Conservation (phyloP, 495 filamentous ascomycete species). For the Neurospora cerealis region DNA sequence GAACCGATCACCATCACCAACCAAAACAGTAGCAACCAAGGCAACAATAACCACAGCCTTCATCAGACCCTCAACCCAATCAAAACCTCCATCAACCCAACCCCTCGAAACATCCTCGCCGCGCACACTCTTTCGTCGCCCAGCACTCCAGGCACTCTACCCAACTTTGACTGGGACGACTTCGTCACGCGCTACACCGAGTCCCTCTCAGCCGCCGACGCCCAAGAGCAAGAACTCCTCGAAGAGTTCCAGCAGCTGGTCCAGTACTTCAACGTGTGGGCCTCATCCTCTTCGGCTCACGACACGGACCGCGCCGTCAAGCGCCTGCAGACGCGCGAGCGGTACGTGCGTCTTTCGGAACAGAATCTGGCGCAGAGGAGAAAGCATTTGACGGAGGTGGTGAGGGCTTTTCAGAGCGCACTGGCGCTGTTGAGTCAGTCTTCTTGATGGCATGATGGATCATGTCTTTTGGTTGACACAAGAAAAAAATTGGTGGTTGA, state of each 20-base stretch:
- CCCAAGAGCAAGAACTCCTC: slow-evolving; percentile 50
- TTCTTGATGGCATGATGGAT: background rate
- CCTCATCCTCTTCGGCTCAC: slow-evolving; percentile 49
- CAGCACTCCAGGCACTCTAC: slow-evolving; percentile 36
- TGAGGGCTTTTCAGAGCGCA: slow-evolving; percentile 72
- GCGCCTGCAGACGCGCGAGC: slow-evolving; percentile 67
- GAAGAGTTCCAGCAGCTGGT: slow-evolving; percentile 53
- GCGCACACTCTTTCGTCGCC: slow-evolving; percentile 13
- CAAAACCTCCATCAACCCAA: background rate
- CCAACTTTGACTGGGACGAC: slow-evolving; percentile 55
- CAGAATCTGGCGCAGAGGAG: slow-evolving; percentile 57
- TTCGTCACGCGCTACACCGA: slow-evolving; percentile 53
- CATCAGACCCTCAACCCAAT: background rate
- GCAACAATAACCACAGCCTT: background rate
- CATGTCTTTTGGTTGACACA: background rate
- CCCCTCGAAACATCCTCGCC: background rate
- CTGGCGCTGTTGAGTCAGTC: slow-evolving; percentile 50
- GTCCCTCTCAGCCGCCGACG: slow-evolving; percentile 48
- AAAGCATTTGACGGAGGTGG: slow-evolving; percentile 64
- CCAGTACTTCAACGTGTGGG: slow-evolving; percentile 65
- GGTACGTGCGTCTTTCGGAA: slow-evolving; percentile 63
- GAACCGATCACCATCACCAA: slow-evolving; percentile 18
- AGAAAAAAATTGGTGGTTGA: background rate
- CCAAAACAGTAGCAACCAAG: slow-evolving; percentile 12
- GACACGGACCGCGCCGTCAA: slow-evolving; percentile 64